Evolutionary conservation across 2,329 filamentous ascomycete species (phyloP).

Genomic region (Exophiala lecanii-corni): DNA sequence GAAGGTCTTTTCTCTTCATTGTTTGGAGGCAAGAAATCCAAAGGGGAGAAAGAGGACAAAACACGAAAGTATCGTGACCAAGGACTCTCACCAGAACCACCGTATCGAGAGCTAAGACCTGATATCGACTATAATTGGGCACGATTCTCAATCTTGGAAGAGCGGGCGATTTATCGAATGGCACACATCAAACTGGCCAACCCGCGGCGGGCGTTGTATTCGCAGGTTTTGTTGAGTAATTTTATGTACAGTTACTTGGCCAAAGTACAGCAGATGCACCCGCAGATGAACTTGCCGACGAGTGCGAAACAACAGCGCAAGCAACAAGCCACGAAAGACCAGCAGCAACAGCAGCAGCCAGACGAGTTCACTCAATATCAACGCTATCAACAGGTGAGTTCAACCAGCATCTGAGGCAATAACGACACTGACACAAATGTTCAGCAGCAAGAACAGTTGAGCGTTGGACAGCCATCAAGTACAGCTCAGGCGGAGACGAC

Average conservation of each 20-base stretch:
- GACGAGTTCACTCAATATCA: constrained; percentile 44
- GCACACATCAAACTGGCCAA: constrained; percentile 99
- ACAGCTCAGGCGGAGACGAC: constrained; percentile 38
- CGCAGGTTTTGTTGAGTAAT: constrained; percentile 93
- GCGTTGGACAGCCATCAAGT: constrained; percentile 20
- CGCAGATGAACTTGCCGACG: constrained; percentile 84
- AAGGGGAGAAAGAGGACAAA: constrained; percentile 67
- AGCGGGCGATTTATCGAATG: constrained; percentile 96
- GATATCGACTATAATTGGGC: constrained; percentile 97
- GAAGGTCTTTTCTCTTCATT: constrained; percentile 90
- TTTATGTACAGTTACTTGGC: constrained; percentile 99
- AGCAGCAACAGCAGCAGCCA: constrained; percentile 35
- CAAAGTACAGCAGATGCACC: constrained; percentile 98
- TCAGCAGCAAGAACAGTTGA: constrained; percentile 31
- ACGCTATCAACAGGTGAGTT: constrained; percentile 43
- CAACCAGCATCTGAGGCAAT: no score
- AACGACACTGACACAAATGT: constrained; percentile 14
- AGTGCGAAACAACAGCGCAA: constrained; percentile 64
- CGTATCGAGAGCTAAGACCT: constrained; percentile 66
- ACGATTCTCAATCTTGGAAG: constrained; percentile 88
- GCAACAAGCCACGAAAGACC: constrained; percentile 29
- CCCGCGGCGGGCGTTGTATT: constrained; percentile 82
- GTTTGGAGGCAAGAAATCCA: constrained; percentile 82
- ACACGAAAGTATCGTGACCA: constrained; percentile 71
- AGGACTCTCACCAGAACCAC: constrained; percentile 75